A percentile compares a stretch with the other conserved stretches of the same genome.
phyloP scores from a whole-genome alignment of 805 yeast species.

The Pichia occidentalis region DNA sequence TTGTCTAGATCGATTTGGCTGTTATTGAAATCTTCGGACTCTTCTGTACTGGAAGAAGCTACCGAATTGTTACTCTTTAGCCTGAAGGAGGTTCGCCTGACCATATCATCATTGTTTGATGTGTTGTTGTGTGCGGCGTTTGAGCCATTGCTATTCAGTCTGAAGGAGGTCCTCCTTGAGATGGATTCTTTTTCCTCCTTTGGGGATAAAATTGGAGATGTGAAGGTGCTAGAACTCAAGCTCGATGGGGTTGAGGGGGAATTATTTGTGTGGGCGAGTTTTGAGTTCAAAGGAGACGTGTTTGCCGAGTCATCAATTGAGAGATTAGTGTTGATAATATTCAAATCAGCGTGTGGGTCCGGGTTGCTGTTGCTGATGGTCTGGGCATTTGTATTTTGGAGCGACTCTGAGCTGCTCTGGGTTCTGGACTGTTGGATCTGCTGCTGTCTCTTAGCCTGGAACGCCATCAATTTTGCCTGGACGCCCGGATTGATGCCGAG shows the following conservation, averaged over 20 bases:
- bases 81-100: slow-evolving; percentile 18
- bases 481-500: slow-evolving; percentile 59
- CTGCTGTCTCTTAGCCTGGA: slow-evolving; percentile 71
- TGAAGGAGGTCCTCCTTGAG: slow-evolving; percentile 18
- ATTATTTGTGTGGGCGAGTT: not conserved
- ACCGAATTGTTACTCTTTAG: slow-evolving; percentile 5
- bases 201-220: slow-evolving; percentile 14
- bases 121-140: not conserved
- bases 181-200: slow-evolving; percentile 13
- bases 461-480: slow-evolving; percentile 81
- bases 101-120: slow-evolving; percentile 10
- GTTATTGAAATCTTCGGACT: slow-evolving; percentile 12
- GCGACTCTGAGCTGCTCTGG: slow-evolving; percentile 1
- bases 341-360: too few species aligned
- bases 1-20: not conserved
- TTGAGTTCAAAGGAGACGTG: slow-evolving; percentile 4
- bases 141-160: slow-evolving; percentile 4
- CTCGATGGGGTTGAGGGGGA: slow-evolving; percentile 21
- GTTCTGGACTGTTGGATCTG: slow-evolving; percentile 17
- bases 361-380: too few species aligned
- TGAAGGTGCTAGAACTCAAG: slow-evolving; percentile 14
- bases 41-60: slow-evolving; percentile 4
- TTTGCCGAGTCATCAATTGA: not conserved
- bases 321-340: not conserved
- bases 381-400: too few species aligned